A percentile compares a stretch with the other conserved stretches of the same genome.
Evolutionary conservation across 495 filamentous ascomycete genomes (phyloP).

Genomic region (Podospora pseudocomata): DNA sequence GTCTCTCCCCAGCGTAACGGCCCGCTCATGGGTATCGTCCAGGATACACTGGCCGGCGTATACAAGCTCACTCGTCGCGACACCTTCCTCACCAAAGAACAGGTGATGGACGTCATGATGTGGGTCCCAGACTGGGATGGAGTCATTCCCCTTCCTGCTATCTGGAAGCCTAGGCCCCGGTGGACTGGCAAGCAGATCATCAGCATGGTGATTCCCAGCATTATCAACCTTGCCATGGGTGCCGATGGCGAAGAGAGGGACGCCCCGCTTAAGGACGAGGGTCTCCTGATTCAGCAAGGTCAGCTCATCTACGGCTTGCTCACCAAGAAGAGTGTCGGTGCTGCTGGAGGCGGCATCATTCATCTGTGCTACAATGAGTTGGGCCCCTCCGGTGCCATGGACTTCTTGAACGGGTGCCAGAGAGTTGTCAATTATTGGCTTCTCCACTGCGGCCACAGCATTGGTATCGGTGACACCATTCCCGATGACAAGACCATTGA

Average conservation of each 20-base stretch:
- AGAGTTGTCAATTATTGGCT: slow-evolving; percentile 95
- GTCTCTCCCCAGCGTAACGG: slow-evolving; percentile 96
- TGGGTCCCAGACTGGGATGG: slow-evolving; percentile 99
- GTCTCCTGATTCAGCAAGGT: slow-evolving; percentile 76
- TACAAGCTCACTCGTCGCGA: slow-evolving; percentile 96
- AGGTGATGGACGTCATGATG: slow-evolving; percentile 92
- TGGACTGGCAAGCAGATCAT: slow-evolving; percentile 99
- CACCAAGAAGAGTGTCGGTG: slow-evolving; percentile 91
- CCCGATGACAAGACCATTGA: slow-evolving; percentile 77
- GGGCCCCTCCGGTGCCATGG: slow-evolving; percentile 75
- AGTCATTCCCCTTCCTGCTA: slow-evolving; percentile 83
- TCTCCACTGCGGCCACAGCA: slow-evolving; percentile 95
- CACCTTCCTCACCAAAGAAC: slow-evolving; percentile 80
- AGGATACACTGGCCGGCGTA: slow-evolving; percentile 92
- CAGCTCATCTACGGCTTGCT: slow-evolving; percentile 87
- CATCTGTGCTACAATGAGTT: slow-evolving; percentile 97
- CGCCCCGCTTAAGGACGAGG: slow-evolving; percentile 72
- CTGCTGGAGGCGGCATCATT: slow-evolving; percentile 79
- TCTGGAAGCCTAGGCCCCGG: slow-evolving; percentile 81
- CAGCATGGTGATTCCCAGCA: slow-evolving; percentile 83
- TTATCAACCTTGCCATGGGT: slow-evolving; percentile 72
- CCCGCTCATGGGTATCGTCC: slow-evolving; percentile 98
- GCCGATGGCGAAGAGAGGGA: slow-evolving; percentile 46
- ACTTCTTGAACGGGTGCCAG: slow-evolving; percentile 94
- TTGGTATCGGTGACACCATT: slow-evolving; percentile 98